These are phyloP conservation scores for Ambrosia hybrid DNA, from an alignment of 140 eudicot genomes.

Conservation along the genomic window DNA sequence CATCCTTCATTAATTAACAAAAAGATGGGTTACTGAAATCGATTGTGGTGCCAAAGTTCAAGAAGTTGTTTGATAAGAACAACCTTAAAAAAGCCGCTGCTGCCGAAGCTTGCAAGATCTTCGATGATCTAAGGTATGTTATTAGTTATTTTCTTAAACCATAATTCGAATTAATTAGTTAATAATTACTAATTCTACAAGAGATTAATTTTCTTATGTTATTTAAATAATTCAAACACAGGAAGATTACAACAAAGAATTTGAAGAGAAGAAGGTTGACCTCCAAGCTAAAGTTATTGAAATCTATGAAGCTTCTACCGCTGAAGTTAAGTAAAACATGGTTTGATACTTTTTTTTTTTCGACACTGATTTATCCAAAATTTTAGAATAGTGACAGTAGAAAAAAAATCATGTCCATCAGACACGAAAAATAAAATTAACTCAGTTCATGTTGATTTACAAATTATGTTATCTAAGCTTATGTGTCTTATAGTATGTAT, in stretches of 20 bases:
- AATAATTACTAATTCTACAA: neutral
- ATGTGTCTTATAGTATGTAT: too few species aligned
- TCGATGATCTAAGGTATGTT: slow-evolving; percentile 75
- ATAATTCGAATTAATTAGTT: neutral
- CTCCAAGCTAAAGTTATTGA: slow-evolving; percentile 74
- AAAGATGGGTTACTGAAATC: slow-evolving; percentile 69
- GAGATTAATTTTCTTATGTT: neutral
- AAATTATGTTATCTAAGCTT: too few species aligned
- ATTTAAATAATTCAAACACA: slow-evolving; percentile 16
- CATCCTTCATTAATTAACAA: slow-evolving; percentile 31
- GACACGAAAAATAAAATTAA: neutral
- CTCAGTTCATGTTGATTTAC: slow-evolving; percentile 14
- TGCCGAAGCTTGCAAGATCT: slow-evolving; percentile 80
- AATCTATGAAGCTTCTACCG: slow-evolving; percentile 61
- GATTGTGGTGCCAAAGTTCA: slow-evolving; percentile 71
- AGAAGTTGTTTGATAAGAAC: slow-evolving; percentile 68
- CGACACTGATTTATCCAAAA: too few species aligned
- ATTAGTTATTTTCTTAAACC: neutral
- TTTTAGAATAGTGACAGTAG: neutral
- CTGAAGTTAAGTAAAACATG: slow-evolving; percentile 60
- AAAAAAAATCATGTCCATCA: too few species aligned
- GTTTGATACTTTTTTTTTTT: too few species aligned
- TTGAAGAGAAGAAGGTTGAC: slow-evolving; percentile 82
- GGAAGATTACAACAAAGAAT: slow-evolving; percentile 67
- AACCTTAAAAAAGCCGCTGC: slow-evolving; percentile 63